Conservation (phyloP, 129 eudicot species). For the Centrapalus pauciflorus region DNA sequence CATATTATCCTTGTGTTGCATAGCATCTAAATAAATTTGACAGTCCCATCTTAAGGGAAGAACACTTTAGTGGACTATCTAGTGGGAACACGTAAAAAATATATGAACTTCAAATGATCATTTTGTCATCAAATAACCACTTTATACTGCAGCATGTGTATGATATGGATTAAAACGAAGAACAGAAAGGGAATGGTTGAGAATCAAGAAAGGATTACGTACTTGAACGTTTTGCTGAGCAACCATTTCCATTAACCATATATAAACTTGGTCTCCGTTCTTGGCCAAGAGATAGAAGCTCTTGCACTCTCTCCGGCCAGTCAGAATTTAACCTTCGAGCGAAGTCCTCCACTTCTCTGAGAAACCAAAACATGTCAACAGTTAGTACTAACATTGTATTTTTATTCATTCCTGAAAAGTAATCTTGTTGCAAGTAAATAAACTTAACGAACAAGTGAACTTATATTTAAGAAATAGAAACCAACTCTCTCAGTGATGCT, state of each 20-base stretch:
- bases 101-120: not conserved
- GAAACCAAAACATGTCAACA: too few species aligned
- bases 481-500: too few species aligned
- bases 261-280: constrained; percentile 44
- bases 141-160: not conserved
- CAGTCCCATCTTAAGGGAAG: not conserved
- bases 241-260: constrained; percentile 41
- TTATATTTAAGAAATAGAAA: too few species aligned
- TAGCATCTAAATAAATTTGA: not conserved
- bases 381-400: too few species aligned
- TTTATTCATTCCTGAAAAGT: not conserved
- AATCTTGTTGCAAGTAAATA: too few species aligned
- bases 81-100: not conserved
- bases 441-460: too few species aligned
- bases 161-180: not conserved
- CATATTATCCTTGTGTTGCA: not conserved
- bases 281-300: constrained; percentile 54
- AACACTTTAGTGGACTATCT: too few species aligned
- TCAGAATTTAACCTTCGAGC: constrained; percentile 75
- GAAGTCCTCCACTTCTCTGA: constrained; percentile 84
- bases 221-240: constrained; percentile 48
- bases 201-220: constrained; percentile 5
- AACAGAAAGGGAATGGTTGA: not conserved
- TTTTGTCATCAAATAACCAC: not conserved
- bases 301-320: constrained; percentile 83